phyloP scores from a whole-genome alignment of 495 filamentous ascomycete genomes.

The Cairneyella variabilis region DNA sequence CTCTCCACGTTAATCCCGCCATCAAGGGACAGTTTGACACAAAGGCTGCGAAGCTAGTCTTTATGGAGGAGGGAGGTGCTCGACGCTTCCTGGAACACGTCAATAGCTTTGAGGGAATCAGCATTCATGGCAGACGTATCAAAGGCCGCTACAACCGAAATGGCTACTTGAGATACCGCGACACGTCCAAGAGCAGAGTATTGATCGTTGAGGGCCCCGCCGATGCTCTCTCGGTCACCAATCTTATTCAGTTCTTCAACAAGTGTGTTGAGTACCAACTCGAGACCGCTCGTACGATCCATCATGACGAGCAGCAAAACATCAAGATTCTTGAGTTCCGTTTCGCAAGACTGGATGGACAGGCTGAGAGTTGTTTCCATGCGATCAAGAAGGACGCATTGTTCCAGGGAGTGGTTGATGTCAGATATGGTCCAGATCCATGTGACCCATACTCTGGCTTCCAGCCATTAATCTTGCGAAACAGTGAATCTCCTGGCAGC shows the following conservation, averaged over 20 bases:
- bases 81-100: not conserved
- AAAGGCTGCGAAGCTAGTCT: not conserved
- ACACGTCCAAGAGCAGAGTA: not conserved
- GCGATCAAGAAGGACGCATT: not conserved
- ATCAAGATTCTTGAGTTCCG: not conserved
- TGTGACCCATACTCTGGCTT: slow-evolving; percentile 9
- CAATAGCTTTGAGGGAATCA: not conserved
- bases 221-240: not conserved
- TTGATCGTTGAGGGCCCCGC: not conserved
- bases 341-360: slow-evolving; percentile 6
- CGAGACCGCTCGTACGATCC: no score
- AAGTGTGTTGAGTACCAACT: not conserved
- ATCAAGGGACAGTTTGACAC: not conserved
- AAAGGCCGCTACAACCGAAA: not conserved
- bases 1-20: not conserved
- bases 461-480: no score
- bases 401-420: not conserved
- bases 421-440: not conserved
- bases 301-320: no score
- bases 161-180: not conserved
- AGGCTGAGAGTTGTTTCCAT: not conserved
- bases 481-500: no score
- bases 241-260: not conserved
- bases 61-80: not conserved
- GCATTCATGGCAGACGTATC: not conserved